Evolutionary conservation across 2,329 filamentous ascomycete species (phyloP).

Genomic region (Verticillium zaregamsianum): DNA sequence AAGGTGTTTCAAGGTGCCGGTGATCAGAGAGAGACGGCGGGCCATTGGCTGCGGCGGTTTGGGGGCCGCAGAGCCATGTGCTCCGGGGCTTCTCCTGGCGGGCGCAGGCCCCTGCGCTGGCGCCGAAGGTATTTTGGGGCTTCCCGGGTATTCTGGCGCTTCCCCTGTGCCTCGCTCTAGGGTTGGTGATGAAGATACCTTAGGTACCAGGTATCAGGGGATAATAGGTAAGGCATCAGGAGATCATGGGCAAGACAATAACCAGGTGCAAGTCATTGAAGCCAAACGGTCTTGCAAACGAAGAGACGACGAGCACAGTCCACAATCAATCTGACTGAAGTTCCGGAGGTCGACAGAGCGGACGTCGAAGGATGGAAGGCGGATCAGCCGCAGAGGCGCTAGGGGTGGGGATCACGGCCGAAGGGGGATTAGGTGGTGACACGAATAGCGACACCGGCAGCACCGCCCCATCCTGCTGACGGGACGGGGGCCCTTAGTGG

Average conservation of each 20-base stretch:
- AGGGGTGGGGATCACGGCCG: neutral
- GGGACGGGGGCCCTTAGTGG: neutral
- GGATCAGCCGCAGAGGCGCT: neutral
- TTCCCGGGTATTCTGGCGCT: too few relatives aligned
- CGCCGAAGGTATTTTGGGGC: neutral
- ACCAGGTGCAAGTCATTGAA: too few relatives aligned
- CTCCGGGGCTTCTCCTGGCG: neutral
- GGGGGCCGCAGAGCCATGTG: neutral
- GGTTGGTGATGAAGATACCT: too few relatives aligned
- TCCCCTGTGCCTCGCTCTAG: too few relatives aligned
- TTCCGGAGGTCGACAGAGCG: neutral
- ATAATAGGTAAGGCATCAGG: too few relatives aligned
- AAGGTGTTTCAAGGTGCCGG: neutral
- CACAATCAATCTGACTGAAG: too few relatives aligned
- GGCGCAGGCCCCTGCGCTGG: neutral
- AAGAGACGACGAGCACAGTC: too few relatives aligned
- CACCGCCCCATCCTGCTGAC: neutral
- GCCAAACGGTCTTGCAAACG: too few relatives aligned
- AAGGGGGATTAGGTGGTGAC: neutral
- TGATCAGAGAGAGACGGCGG: neutral
- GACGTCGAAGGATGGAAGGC: neutral
- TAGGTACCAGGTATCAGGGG: too few relatives aligned
- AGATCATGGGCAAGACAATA: too few relatives aligned
- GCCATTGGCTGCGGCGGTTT: neutral
- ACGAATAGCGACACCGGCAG: neutral